These are phyloP conservation scores for Tylopilus subfusipes DNA, from an alignment of 768 basidiomycete species.

Conservation along the genomic window DNA sequence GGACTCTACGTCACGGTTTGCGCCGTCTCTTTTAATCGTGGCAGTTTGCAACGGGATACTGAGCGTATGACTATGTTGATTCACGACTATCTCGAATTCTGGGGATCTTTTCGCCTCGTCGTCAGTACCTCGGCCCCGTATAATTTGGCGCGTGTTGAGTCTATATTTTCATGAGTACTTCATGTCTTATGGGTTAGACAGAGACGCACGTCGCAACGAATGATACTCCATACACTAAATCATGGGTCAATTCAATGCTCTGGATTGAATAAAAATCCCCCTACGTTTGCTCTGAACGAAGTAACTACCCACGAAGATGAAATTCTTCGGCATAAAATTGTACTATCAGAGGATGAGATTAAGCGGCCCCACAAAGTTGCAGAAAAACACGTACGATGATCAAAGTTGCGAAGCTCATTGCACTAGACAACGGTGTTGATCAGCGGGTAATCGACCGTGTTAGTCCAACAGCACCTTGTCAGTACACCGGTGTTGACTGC, in stretches of 20 bases:
- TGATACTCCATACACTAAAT: constrained; percentile 60
- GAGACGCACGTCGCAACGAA: constrained; percentile 57
- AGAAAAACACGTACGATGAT: constrained; percentile 45
- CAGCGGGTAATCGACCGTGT: not conserved
- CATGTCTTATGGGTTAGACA: not conserved
- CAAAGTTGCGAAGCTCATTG: constrained; percentile 44
- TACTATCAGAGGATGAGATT: constrained; percentile 39
- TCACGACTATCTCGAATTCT: constrained; percentile 27
- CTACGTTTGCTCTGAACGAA: constrained; percentile 65
- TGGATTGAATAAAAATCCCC: constrained; percentile 20
- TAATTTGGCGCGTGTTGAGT: constrained; percentile 55
- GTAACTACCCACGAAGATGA: constrained; percentile 59
- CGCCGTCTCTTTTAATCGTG: not conserved
- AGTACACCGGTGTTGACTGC: constrained; percentile 60
- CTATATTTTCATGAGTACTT: constrained; percentile 31
- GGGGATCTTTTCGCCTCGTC: constrained; percentile 25
- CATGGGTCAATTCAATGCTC: not conserved
- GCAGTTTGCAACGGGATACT: constrained; percentile 2
- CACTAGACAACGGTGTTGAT: constrained; percentile 13
- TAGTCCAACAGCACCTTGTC: constrained; percentile 44
- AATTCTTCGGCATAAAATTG: constrained; percentile 48
- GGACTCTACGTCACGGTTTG: not conserved
- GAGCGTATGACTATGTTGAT: not conserved
- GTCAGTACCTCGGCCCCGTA: constrained; percentile 57
- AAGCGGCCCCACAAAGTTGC: not conserved